A percentile compares a stretch with the other conserved stretches of the same genome.
These are phyloP conservation scores for Benincasa hispida DNA, from an alignment of 306 rosid species.

Conservation along the genomic window DNA sequence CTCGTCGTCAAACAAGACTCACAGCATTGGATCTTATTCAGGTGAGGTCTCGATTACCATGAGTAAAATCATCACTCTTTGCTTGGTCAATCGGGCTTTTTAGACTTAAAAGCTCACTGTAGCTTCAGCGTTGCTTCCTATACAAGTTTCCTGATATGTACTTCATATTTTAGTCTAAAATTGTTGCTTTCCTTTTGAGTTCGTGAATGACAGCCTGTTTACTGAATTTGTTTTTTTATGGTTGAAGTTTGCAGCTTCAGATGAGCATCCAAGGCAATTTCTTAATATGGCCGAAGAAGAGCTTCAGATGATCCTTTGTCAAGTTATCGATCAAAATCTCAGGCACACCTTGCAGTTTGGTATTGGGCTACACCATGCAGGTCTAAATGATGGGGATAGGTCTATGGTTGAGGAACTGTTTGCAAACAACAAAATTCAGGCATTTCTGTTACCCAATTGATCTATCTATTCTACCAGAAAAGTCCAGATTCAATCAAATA, in stretches of 20 bases:
- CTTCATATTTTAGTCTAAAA: background rate
- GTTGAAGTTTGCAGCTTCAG: slow-evolving; percentile 82
- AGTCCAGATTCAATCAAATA: background rate
- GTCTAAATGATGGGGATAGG: slow-evolving; percentile 89
- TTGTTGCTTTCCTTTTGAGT: background rate
- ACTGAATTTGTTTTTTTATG: slow-evolving; percentile 10
- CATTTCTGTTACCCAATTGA: slow-evolving; percentile 22
- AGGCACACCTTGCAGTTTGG: slow-evolving; percentile 97
- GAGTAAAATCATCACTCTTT: slow-evolving; percentile 3
- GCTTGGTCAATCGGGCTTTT: background rate
- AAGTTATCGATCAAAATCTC: slow-evolving; percentile 82
- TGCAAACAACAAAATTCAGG: slow-evolving; percentile 94
- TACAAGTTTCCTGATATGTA: background rate
- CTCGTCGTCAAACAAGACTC: slow-evolving; percentile 95
- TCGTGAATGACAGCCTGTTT: background rate
- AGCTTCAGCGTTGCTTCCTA: background rate
- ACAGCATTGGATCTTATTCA: slow-evolving; percentile 92
- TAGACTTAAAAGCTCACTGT: background rate
- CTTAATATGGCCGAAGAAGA: slow-evolving; percentile 74
- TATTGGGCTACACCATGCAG: slow-evolving; percentile 92
- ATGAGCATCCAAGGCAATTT: slow-evolving; percentile 83
- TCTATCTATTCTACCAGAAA: background rate
- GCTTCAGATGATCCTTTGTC: slow-evolving; percentile 82
- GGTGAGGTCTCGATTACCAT: slow-evolving; percentile 28
- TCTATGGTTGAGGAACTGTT: slow-evolving; percentile 89